Evolutionary conservation across 2,329 filamentous ascomycete genomes (phyloP), one percentile per base, ranked within the genome.

Genomic region (Penicillium sp.): DNA sequence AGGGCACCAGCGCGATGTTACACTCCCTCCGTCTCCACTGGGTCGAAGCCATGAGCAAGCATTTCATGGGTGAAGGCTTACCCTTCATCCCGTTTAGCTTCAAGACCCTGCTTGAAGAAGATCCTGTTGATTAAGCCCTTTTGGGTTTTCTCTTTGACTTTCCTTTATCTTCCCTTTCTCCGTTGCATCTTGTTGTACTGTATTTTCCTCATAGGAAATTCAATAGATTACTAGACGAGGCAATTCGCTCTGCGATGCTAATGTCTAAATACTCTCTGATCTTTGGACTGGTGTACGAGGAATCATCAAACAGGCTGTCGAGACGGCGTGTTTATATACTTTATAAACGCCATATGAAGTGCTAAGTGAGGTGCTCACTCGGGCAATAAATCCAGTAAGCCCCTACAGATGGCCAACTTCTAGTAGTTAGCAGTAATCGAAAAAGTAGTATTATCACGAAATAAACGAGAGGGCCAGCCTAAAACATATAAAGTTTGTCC

Each of bases 31-130:
- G 93, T 84, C 82, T 97, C 73, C 93, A 96, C 71, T 97, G 93
- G 93, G 93, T 97, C 66, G 94, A 97, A 79, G 94, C 93, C 19
- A 97, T 97, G 88, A 96, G 92, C 81, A 97, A 97, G 83, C 94
- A 96, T 83, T 96, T 96, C 78, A 89, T 96, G 75, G 95, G 95
- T 73, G 91, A 91, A 63, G 93, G 93, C 58, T 88, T 93, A 78
- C 85, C 92, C 1, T 97, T 97, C 78, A 84, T 89, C 73, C 93
- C 93, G 5, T 97, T 97, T 76, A 95, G 91, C 66, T 97, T 97
- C 78, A 88, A 90, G 80, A 84, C 86, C 41, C 81, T 96, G 75
- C 79, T 97, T 68, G 93, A 97, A 78, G 93, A 97, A 76, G 91
- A 95, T 60, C 80, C 80, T 44, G 77, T 82, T 54, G 80, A 82